phyloP scores from a whole-genome alignment of 257 asterid genomes.

The Solanum peruvianum region DNA sequence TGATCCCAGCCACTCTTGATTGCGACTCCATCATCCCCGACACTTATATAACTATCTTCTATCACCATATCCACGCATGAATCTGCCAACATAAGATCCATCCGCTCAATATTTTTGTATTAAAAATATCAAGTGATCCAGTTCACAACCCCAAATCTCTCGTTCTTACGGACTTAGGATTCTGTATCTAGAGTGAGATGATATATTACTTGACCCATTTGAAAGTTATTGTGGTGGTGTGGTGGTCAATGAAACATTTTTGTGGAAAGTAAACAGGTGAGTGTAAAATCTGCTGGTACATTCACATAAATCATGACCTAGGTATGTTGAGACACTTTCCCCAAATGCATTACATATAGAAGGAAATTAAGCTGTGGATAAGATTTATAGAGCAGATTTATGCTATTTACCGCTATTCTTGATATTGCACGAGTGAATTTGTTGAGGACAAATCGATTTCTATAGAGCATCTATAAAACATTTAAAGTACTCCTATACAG shows the following conservation, averaged over 20 bases:
- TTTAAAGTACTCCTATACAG: neutral
- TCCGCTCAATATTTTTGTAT: neutral
- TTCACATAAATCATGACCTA: neutral
- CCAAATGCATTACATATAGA: neutral
- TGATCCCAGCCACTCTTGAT: slow-evolving; percentile 99
- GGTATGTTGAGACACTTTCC: neutral
- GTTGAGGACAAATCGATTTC: neutral
- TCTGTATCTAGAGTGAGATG: neutral
- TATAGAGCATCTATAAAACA: neutral
- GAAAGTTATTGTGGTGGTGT: neutral
- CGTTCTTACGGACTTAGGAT: neutral
- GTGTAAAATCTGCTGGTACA: neutral
- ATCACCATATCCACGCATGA: slow-evolving; percentile 74
- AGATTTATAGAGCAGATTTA: neutral
- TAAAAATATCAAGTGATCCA: neutral
- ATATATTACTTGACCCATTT: neutral
- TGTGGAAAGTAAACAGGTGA: neutral
- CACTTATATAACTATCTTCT: slow-evolving; percentile 76
- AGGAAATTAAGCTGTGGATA: neutral
- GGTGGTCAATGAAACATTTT: neutral
- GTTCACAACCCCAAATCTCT: neutral
- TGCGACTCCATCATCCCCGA: slow-evolving; percentile 88
- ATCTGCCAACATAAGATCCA: slow-evolving; percentile 34
- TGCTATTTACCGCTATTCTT: neutral
- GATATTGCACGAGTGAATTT: neutral